Evolutionary conservation across 108 stramenopile genomes (phyloP).

Genomic region (Seminavis robusta): DNA sequence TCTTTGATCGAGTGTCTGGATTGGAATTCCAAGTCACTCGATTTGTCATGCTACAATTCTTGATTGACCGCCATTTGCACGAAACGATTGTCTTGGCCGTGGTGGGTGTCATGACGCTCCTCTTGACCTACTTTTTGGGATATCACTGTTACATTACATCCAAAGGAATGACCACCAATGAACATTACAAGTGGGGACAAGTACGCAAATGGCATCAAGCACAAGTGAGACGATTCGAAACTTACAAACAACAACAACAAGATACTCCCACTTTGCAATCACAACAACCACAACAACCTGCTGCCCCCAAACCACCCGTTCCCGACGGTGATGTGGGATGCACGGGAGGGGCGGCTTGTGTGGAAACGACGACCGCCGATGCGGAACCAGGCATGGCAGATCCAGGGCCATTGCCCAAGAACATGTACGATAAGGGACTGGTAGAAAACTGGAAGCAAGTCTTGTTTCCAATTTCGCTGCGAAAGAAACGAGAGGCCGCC

Average conservation of each 20-base stretch:
- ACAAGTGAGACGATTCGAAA: slow-evolving; percentile 28
- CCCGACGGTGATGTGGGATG: too few species aligned
- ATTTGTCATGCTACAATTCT: slow-evolving; percentile 54
- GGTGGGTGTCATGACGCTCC: slow-evolving; percentile 59
- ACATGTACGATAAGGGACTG: slow-evolving; percentile 66
- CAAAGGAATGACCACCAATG: slow-evolving; percentile 82
- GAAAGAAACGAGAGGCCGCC: too few species aligned
- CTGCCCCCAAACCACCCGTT: too few species aligned
- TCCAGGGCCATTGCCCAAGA: slow-evolving; percentile 76
- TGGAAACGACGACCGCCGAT: too few species aligned
- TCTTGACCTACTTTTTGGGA: slow-evolving; percentile 47
- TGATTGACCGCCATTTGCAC: slow-evolving; percentile 38
- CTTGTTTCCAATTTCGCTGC: slow-evolving; percentile 68
- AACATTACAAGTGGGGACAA: slow-evolving; percentile 78
- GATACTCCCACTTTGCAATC: not conserved
- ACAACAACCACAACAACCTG: too few species aligned
- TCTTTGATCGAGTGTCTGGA: slow-evolving; percentile 67
- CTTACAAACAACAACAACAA: slow-evolving; percentile 4
- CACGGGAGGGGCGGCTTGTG: not conserved
- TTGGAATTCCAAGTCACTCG: slow-evolving; percentile 44
- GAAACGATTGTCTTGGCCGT: slow-evolving; percentile 31
- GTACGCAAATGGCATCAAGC: slow-evolving; percentile 64
- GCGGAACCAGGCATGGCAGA: too few species aligned
- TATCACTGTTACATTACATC: slow-evolving; percentile 58
- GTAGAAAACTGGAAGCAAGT: slow-evolving; percentile 78